Evolutionary conservation across 208 protist species (phyloP).

Genomic region (Trypanosomatidae sp.): DNA sequence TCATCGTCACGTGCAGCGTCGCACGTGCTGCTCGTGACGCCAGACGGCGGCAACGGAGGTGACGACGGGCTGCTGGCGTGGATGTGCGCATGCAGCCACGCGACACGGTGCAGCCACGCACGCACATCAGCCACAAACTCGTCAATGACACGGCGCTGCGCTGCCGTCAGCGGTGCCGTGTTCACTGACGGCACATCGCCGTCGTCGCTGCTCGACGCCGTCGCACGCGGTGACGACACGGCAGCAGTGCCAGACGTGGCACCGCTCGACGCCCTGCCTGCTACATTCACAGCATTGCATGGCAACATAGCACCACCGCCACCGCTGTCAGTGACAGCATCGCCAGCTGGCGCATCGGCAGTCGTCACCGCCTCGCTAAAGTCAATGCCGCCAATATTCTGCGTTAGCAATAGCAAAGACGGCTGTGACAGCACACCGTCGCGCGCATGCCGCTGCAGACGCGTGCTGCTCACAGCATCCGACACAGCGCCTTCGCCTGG

Average conservation of each 20-base stretch:
- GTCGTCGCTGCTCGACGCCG: not conserved
- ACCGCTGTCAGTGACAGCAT: not conserved
- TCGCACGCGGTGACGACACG: not conserved
- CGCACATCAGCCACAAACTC: constrained; percentile 59
- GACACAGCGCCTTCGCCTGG: no score
- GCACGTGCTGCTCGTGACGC: not conserved
- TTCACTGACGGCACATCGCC: not conserved
- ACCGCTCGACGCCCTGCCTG: no score
- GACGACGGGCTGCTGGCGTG: not conserved
- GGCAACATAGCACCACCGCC: not conserved
- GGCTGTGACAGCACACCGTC: constrained; percentile 9
- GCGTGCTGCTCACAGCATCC: no score
- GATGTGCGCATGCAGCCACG: constrained; percentile 9
- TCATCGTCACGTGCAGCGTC: no score
- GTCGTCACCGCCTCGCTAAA: not conserved
- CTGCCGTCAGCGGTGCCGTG: not conserved
- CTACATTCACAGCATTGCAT: no score
- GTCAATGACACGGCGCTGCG: no score
- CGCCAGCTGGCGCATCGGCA: not conserved
- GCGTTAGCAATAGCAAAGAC: constrained; percentile 46
- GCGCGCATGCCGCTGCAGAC: no score
- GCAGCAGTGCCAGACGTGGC: not conserved
- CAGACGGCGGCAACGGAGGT: not conserved
- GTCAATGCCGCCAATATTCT: constrained; percentile 71
- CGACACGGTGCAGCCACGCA: constrained; percentile 29